Evolutionary conservation across 2,329 filamentous ascomycete genomes (phyloP), one percentile per base, ranked within the genome.

Genomic region (Epichloe sp.): DNA sequence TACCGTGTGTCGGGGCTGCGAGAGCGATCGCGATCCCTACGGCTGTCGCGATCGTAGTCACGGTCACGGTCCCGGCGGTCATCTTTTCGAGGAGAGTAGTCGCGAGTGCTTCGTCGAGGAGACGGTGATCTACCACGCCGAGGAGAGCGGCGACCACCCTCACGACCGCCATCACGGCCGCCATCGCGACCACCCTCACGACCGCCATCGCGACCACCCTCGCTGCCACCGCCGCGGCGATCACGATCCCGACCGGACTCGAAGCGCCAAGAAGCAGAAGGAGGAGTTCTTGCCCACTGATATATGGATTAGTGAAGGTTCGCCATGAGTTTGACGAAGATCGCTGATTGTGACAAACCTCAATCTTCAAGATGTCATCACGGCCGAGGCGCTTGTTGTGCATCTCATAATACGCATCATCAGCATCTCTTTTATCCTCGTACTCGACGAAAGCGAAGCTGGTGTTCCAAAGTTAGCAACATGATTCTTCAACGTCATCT

Each of bases 341-440:
- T 10, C 0, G 31, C n/a, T 8, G 15, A n/a, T 15, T 11, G 31
- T 31, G 17, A 60, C 79, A 59, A 72, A 95, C 93, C 80, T 98
- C 93, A 59, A 98, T 97, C 76, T 98, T 98, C 73, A 98, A 68
- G 54, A 95, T 74, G 63, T 98, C 93, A 65, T 98, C 93, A 56
- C 91, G 85, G 46, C 89, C 90, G 61, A 98, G 89, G 59, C 91
- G 88, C 81, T 96, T 96, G 77, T 97, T 97, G 68, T 98, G 93
- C 93, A 98, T 98, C 74, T 98, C 93, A 69, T 98, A 88, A 68
- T 98, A 98, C 46, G 93, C 93, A 73, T 98, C 93, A 69, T 98
- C 93, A 57, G 93, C 90, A 76, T 98, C 93, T 61, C 93, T 90
- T 62, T 91, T 88, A 69, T 90, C 94, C 75, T 98, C 93, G 70